Percentiles rank a stretch among this genome's conserved stretches.
phyloP scores from a whole-genome alignment of 257 asterid species.

The Lycium barbarum region DNA sequence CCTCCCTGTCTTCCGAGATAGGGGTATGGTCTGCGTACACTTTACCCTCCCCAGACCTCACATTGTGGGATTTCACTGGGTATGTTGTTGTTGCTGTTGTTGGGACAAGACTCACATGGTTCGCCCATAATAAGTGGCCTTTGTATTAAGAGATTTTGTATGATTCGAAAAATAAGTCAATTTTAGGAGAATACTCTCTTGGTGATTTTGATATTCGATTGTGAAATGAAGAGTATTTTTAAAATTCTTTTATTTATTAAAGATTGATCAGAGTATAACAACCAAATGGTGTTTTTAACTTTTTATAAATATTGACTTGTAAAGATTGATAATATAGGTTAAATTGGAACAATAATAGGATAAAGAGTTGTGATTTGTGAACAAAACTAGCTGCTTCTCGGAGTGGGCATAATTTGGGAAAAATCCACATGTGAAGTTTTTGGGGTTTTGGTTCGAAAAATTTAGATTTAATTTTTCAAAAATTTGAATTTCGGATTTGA shows the following conservation, averaged over 20 bases:
- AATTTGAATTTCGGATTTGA: neutral
- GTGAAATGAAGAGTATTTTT: neutral
- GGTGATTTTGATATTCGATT: neutral
- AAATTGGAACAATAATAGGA: no score
- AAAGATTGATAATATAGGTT: neutral
- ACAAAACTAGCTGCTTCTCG: no score
- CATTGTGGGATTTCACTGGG: no score
- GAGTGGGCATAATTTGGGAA: no score
- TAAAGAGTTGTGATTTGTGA: no score
- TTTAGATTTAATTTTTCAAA: no score
- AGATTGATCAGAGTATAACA: neutral
- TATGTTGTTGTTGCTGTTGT: no score
- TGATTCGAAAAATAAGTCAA: neutral
- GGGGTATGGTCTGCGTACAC: no score
- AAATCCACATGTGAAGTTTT: no score
- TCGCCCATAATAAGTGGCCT: neutral
- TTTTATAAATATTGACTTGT: neutral
- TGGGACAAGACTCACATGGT: neutral
- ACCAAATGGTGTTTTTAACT: neutral
- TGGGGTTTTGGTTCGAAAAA: no score
- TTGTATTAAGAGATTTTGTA: neutral
- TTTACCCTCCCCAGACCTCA: no score
- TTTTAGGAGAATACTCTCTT: neutral
- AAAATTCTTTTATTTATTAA: neutral
- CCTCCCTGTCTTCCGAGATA: no score